phyloP scores from a whole-genome alignment of 805 yeast genomes.

The Scheffersomyces ergatensis region DNA sequence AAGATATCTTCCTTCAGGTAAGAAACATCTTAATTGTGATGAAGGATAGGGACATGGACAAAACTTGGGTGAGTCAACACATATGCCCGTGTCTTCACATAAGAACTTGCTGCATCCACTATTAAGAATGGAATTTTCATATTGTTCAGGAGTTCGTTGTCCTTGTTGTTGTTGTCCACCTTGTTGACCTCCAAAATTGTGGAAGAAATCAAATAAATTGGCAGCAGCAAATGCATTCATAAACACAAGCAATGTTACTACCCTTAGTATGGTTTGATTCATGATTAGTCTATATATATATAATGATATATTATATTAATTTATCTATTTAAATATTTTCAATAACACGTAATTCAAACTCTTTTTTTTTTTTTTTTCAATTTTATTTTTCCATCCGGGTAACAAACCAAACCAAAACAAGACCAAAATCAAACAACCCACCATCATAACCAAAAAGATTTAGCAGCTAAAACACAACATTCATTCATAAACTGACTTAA shows the following conservation, averaged over 20 bases:
- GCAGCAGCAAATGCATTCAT: slow-evolving; percentile 20
- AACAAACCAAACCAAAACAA: too few relatives aligned
- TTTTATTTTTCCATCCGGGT: too few relatives aligned
- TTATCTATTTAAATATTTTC: too few relatives aligned
- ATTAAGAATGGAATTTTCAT: slow-evolving; percentile 37
- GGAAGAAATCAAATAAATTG: slow-evolving; percentile 34
- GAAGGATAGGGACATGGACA: slow-evolving; percentile 93
- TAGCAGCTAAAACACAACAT: too few relatives aligned
- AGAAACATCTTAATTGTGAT: slow-evolving; percentile 75
- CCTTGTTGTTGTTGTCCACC: slow-evolving; percentile 20
- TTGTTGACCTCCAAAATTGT: slow-evolving; percentile 12
- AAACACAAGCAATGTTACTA: not conserved
- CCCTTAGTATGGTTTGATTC: not conserved
- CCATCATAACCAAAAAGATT: too few relatives aligned
- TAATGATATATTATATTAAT: too few relatives aligned
- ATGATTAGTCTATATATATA: not conserved
- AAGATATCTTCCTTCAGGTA: slow-evolving; percentile 68
- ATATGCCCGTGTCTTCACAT: slow-evolving; percentile 79
- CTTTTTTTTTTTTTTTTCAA: too few relatives aligned
- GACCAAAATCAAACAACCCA: too few relatives aligned
- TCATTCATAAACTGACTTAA: too few relatives aligned
- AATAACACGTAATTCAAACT: too few relatives aligned
- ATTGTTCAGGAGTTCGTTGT: slow-evolving; percentile 28
- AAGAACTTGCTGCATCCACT: slow-evolving; percentile 61
- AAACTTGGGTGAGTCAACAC: slow-evolving; percentile 65